Evolutionary conservation across 202 grass and related monocot genomes (phyloP).

Genomic region (Zoysia matrella): DNA sequence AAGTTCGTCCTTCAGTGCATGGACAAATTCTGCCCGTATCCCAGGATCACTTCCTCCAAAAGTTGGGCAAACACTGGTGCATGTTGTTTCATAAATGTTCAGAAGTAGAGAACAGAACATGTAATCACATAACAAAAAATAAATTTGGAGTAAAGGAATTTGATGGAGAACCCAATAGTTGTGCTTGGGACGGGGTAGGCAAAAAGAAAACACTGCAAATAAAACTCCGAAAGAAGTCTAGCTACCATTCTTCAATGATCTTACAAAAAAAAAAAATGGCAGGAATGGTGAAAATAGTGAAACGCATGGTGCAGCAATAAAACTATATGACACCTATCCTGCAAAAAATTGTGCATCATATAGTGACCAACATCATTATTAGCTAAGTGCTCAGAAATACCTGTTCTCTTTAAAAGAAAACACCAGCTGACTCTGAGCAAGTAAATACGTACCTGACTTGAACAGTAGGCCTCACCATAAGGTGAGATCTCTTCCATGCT

Average conservation of each 20-base stretch:
- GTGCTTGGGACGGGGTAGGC: no score
- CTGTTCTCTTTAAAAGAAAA: not conserved
- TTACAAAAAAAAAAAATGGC: constrained; percentile 28
- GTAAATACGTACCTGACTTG: constrained; percentile 71
- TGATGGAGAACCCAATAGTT: not conserved
- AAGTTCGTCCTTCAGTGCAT: constrained; percentile 70
- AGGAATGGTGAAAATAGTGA: not conserved
- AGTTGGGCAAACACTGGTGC: constrained; percentile 77
- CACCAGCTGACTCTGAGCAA: constrained; percentile 19
- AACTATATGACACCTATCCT: not conserved
- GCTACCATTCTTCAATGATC: not conserved
- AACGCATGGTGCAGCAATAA: not conserved
- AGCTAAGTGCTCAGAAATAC: not conserved
- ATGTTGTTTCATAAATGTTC: constrained; percentile 25
- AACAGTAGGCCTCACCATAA: constrained; percentile 71
- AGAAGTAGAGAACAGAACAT: not conserved
- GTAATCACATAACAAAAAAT: constrained; percentile 6
- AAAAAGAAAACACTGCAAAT: not conserved
- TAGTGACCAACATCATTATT: constrained; percentile 6
- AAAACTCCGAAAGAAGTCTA: not conserved
- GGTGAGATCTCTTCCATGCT: constrained; percentile 68
- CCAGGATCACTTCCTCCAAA: constrained; percentile 90
- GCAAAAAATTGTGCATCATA: constrained; percentile 4
- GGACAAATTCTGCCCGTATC: constrained; percentile 65
- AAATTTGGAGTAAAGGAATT: constrained; percentile 6